Evolutionary conservation across 192 early-diverging fungal species (phyloP).

Genomic region (Mortierella alpina): DNA sequence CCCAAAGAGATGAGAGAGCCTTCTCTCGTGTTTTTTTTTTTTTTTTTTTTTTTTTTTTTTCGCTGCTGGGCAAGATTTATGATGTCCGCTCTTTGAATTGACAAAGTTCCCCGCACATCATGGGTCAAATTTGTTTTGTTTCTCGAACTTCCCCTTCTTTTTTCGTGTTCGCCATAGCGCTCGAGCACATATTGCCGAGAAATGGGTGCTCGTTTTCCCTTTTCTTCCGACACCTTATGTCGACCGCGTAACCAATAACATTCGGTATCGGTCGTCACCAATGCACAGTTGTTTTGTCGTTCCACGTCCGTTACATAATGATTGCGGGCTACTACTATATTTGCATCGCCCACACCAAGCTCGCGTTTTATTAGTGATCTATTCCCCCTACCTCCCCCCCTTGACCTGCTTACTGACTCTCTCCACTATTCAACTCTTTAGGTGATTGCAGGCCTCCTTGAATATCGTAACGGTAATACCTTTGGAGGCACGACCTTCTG

Average conservation of each 20-base stretch:
- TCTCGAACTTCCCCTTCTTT: not conserved
- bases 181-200: not conserved
- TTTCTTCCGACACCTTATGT: not conserved
- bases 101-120: slow-evolving; percentile 34
- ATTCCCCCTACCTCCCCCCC: not conserved
- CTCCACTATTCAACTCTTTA: not conserved
- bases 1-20: no score
- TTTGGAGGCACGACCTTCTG: slow-evolving; percentile 47
- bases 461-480: slow-evolving; percentile 43
- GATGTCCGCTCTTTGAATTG: slow-evolving; percentile 17
- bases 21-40: no score
- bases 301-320: no score
- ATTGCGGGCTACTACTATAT: no score
- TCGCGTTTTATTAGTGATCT: not conserved
- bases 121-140: no score
- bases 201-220: not conserved
- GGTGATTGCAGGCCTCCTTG: slow-evolving; percentile 43
- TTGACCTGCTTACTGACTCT: not conserved
- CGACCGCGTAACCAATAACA: not conserved
- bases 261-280: no score
- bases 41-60: not conserved
- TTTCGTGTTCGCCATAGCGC: not conserved
- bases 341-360: not conserved
- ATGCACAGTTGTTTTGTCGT: no score
- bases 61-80: not conserved